Evolutionary conservation across 768 basidiomycete species (phyloP).

Genomic region (Lactarius pseudohatsudake): DNA sequence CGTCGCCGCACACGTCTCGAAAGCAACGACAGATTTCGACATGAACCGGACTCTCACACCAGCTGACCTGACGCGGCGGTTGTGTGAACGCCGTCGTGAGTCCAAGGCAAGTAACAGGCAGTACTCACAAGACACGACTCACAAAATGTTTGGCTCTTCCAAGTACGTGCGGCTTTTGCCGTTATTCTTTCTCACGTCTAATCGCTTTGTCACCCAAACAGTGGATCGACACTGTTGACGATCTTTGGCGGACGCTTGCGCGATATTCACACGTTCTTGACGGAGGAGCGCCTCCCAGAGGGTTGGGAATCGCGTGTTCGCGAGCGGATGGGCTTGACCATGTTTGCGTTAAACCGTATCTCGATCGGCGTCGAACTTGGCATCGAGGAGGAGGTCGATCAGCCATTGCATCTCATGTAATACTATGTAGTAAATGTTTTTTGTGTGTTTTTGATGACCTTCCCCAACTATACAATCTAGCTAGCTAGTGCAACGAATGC

Average conservation of each 20-base stretch:
- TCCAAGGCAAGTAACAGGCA: constrained; percentile 52
- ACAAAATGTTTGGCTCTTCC: constrained; percentile 63
- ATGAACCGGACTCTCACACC: constrained; percentile 44
- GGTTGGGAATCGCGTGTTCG: constrained; percentile 69
- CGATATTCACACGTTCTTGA: constrained; percentile 55
- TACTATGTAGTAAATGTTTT: background rate
- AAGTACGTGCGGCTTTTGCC: constrained; percentile 51
- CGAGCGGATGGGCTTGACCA: constrained; percentile 58
- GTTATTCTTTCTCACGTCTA: background rate
- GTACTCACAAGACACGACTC: constrained; percentile 49
- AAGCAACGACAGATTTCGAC: constrained; percentile 13
- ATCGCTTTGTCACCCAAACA: constrained; percentile 31
- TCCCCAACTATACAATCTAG: background rate
- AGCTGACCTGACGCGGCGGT: constrained; percentile 56
- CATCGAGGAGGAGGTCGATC: constrained; percentile 34
- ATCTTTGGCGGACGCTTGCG: constrained; percentile 64
- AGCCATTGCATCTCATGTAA: constrained; percentile 18
- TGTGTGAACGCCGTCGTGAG: constrained; percentile 61
- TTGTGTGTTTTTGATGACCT: too few relatives aligned
- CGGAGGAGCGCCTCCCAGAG: constrained; percentile 68
- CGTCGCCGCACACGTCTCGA: constrained; percentile 14
- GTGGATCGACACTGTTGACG: constrained; percentile 60
- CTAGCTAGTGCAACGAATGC: background rate
- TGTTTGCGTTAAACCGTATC: constrained; percentile 51
- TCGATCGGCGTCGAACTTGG: constrained; percentile 36